Conservation (phyloP, 495 filamentous ascomycete species). For the Astrocystis sublimbata region DNA sequence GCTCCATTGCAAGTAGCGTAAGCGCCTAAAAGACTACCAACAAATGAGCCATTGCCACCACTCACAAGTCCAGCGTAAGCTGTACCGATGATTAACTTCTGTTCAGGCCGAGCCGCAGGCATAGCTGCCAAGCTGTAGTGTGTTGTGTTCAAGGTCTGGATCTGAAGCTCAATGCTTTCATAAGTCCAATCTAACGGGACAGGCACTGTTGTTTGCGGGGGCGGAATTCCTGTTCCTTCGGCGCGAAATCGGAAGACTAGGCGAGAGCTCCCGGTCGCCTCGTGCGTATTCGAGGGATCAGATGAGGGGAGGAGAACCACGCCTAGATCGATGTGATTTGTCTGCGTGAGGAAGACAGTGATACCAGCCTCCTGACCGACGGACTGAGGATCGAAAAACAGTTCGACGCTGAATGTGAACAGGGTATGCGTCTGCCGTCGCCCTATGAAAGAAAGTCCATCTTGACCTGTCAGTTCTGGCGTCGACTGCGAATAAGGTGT, state of each 20-base stretch:
- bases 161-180: constrained; percentile 29
- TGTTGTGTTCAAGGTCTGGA: constrained; percentile 39
- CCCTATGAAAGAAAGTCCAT: constrained; percentile 43
- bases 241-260: constrained; percentile 35
- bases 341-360: constrained; percentile 48
- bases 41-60: constrained; percentile 38
- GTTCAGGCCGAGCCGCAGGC: constrained; percentile 20
- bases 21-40: constrained; percentile 41
- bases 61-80: constrained; percentile 36
- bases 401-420: constrained; percentile 44
- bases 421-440: constrained; percentile 47
- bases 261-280: background rate
- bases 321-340: constrained; percentile 48
- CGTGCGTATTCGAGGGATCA: background rate
- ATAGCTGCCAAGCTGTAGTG: constrained; percentile 39
- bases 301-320: constrained; percentile 34
- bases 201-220: constrained; percentile 7
- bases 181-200: constrained; percentile 29
- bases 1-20: constrained; percentile 51
- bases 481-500: constrained; percentile 20
- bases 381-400: constrained; percentile 38
- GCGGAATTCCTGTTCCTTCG: constrained; percentile 18
- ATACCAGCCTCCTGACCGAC: constrained; percentile 42
- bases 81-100: constrained; percentile 28
- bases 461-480: constrained; percentile 22